Base-by-base conservation (phyloP, 257 asterid species). In the Nicotiana benthamiana region DNA sequence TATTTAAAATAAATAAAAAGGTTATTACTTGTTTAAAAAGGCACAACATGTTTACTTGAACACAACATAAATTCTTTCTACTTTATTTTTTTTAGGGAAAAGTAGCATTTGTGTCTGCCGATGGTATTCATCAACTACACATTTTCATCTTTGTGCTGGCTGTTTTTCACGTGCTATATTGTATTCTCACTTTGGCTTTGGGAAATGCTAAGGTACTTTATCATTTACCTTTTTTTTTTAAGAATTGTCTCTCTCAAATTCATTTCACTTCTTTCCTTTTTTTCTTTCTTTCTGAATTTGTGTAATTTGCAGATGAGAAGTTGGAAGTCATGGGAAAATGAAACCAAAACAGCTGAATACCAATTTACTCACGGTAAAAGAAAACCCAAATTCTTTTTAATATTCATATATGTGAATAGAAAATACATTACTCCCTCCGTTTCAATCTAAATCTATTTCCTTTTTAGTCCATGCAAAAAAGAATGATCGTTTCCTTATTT, bases 271-370 rank as follows among this genome's bases (percentile, higher is more conserved):
- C 0, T n/a, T 60, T 59, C 54, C 0, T n/a, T 60, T 20, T 5
- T 3, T 1, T 11, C 20, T 9, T 30, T 40, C 3, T 9, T 30
- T 13, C 0, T 48, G 11, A 40, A 7, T 17, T 22, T 15, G 20
- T 81, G 63, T 40, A 9, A 40, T 7, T 79, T 84, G 85, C 72
- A 95, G 98, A 95, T 95, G 99, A 86, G 88, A 70, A 88, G 87
- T 8, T 95, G 99, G 97, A 95, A 91, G 86, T 78, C 89, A 12
- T 95, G 97, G 98, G 98, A 94, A 61, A 89, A 74, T 11, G 97
- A 95, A 82, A 90, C 98, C 2, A 91, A 84, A 78, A 90, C 97
- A 5, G 80, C 75, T 3, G 99, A 93, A 77, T 95, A 95, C 85
- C 93, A 91, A 78, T 95, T 87, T 80, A 80, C 95, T 52, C 92